phyloP scores from a whole-genome alignment of 352 stramenopile species.

The Hyaloperonospora brassicae region DNA sequence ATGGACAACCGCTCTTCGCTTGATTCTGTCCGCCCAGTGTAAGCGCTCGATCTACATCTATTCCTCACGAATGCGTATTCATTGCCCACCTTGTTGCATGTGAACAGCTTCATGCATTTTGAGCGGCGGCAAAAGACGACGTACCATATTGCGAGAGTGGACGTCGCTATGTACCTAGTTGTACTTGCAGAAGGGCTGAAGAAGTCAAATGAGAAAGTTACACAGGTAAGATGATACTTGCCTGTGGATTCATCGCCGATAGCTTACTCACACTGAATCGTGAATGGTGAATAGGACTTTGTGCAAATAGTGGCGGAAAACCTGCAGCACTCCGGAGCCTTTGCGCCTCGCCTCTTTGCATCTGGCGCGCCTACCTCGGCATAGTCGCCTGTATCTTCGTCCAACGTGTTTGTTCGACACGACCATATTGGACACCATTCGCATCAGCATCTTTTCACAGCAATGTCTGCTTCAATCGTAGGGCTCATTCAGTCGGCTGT shows the following conservation, averaged over 20 bases:
- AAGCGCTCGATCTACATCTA: slow-evolving; percentile 14
- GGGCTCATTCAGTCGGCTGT: background rate
- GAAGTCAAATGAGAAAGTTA: slow-evolving; percentile 57
- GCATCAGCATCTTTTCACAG: too few relatives aligned
- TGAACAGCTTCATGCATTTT: slow-evolving; percentile 49
- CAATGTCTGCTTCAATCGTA: too few relatives aligned
- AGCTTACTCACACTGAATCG: slow-evolving; percentile 4
- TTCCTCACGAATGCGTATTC: background rate
- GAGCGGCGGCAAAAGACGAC: slow-evolving; percentile 58
- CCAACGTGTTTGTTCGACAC: background rate
- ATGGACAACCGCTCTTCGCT: slow-evolving; percentile 68
- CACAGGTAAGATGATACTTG: slow-evolving; percentile 34
- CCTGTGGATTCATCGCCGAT: background rate
- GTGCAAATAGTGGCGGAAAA: slow-evolving; percentile 75
- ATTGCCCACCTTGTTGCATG: slow-evolving; percentile 3
- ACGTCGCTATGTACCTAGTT: slow-evolving; percentile 68
- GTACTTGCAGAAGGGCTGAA: slow-evolving; percentile 63
- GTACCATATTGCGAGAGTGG: slow-evolving; percentile 72
- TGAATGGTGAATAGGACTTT: slow-evolving; percentile 47
- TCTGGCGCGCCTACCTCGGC: slow-evolving; percentile 4
- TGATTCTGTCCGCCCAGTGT: slow-evolving; percentile 47
- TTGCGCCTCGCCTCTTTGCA: slow-evolving; percentile 27
- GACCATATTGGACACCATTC: too few relatives aligned
- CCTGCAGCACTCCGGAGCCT: slow-evolving; percentile 65
- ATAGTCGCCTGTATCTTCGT: slow-evolving; percentile 6